Evolutionary conservation across 345 rosid species (phyloP), one percentile per base, ranked within the genome.

Genomic region (Dipteronia sinensis): DNA sequence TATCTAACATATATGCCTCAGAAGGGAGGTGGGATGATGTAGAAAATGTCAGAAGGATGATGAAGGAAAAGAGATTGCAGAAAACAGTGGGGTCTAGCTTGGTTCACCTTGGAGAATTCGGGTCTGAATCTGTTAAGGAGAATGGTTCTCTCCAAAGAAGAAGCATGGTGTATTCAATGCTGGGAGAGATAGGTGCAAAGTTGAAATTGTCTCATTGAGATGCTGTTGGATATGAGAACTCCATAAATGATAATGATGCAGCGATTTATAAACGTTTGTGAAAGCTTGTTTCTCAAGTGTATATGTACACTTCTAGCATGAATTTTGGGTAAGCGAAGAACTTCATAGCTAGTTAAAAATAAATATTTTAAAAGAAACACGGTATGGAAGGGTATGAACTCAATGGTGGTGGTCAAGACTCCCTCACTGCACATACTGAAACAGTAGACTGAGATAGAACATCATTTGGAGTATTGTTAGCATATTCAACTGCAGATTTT

Each of bases 11-110:
- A 44, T 82, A 87, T 84, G 90, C 91, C 22, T 71, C 82, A 62
- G 86, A 84, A 79, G 90, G 89, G 68, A 87, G 82, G 64, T 92
- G 90, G 92, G 81, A 79, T 2, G 83, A 82, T 38, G 86, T 87
- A 38, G 97, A 89, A 81, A 79, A 71, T 34, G 74, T 86, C 67
- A 85, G 91, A 83, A 81, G 56, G 74, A 73, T 85, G 63, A 82
- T 91, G 73, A 77, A 77, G 80, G 87, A 88, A 56, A 80, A 64
- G 53, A 83, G 82, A 22, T 71, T 88, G 31, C 75, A 75, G 27
- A 83, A 76, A 71, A 67, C 69, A 51, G 69, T 71, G 7, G 61
- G 76, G 66, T 78, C 74, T 71, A 79, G 80, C 72, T 6, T 47
- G 49, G 34, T 77, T 73, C 80, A 31, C 68, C 73, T 42, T 23